These are phyloP conservation scores for Kurtzmaniella quercitrusa DNA, from an alignment of 1,139 yeast species.

Conservation along the genomic window DNA sequence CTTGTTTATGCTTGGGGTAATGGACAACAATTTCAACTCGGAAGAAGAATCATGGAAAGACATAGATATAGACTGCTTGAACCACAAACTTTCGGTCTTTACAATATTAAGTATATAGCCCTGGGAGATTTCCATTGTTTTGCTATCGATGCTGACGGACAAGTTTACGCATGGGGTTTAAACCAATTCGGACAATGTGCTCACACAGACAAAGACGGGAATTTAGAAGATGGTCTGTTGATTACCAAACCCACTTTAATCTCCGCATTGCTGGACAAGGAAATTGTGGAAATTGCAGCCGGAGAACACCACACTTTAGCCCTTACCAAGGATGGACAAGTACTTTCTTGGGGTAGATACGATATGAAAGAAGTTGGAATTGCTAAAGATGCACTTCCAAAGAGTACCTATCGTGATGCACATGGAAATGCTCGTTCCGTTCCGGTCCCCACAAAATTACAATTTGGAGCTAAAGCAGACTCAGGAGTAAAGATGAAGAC, in stretches of 20 bases:
- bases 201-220: slow-evolving; percentile 50
- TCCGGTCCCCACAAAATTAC: slow-evolving; percentile 73
- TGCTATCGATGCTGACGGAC: slow-evolving; percentile 74
- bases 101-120: slow-evolving; percentile 73
- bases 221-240: slow-evolving; percentile 76
- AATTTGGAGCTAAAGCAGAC: slow-evolving; percentile 22
- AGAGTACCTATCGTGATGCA: slow-evolving; percentile 68
- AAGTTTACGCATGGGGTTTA: slow-evolving; percentile 87
- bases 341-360: slow-evolving; percentile 83
- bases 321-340: slow-evolving; percentile 63
- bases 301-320: slow-evolving; percentile 95
- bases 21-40: slow-evolving; percentile 90
- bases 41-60: slow-evolving; percentile 76
- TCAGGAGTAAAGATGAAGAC: slow-evolving; percentile 45
- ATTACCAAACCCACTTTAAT: slow-evolving; percentile 76
- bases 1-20: slow-evolving; percentile 96
- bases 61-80: slow-evolving; percentile 66
- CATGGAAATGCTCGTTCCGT: slow-evolving; percentile 84
- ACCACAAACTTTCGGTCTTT: slow-evolving; percentile 76
- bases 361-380: slow-evolving; percentile 94
- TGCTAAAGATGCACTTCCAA: slow-evolving; percentile 54
- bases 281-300: slow-evolving; percentile 66
- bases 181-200: slow-evolving; percentile 98
- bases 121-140: slow-evolving; percentile 96
- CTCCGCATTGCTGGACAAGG: slow-evolving; percentile 51